A percentile compares a stretch with the other conserved stretches of the same genome.
phyloP scores from a whole-genome alignment of 1,284 basidiomycete species.

The Austroboletus rostrupii region DNA sequence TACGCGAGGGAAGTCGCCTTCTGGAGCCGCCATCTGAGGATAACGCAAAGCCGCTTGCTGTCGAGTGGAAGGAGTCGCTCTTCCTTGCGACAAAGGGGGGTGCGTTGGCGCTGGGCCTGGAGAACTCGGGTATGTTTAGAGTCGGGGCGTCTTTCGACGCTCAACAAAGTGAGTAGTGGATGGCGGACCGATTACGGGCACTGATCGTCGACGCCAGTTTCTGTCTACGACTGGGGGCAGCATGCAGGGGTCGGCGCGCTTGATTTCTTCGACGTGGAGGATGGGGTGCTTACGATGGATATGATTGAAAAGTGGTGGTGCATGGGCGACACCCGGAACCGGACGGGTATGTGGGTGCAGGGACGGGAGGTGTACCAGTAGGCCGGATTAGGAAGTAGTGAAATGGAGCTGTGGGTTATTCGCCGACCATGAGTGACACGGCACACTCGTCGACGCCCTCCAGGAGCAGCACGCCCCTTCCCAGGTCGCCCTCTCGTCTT shows the following conservation, averaged over 20 bases:
- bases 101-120: constrained; percentile 59
- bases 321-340: constrained; percentile 65
- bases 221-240: constrained; percentile 48
- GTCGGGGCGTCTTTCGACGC: constrained; percentile 78
- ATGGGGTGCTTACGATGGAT: constrained; percentile 41
- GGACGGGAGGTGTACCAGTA: constrained; percentile 36
- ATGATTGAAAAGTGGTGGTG: constrained; percentile 88
- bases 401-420: neutral
- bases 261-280: constrained; percentile 61
- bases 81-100: constrained; percentile 80
- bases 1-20: constrained; percentile 57
- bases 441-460: constrained; percentile 34
- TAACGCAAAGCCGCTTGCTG: constrained; percentile 32
- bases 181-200: neutral
- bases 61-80: constrained; percentile 78
- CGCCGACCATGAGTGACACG: constrained; percentile 19
- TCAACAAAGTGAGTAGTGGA: constrained; percentile 59
- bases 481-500: constrained; percentile 40
- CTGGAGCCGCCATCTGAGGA: constrained; percentile 26
- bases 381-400: constrained; percentile 5
- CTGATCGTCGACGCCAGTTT: constrained; percentile 37
- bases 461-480: constrained; percentile 33
- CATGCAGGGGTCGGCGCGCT: constrained; percentile 65
- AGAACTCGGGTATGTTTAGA: constrained; percentile 49
- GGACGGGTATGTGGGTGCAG: constrained; percentile 70